phyloP scores from a whole-genome alignment of 495 filamentous ascomycete genomes.

The Penicillium soppii region DNA sequence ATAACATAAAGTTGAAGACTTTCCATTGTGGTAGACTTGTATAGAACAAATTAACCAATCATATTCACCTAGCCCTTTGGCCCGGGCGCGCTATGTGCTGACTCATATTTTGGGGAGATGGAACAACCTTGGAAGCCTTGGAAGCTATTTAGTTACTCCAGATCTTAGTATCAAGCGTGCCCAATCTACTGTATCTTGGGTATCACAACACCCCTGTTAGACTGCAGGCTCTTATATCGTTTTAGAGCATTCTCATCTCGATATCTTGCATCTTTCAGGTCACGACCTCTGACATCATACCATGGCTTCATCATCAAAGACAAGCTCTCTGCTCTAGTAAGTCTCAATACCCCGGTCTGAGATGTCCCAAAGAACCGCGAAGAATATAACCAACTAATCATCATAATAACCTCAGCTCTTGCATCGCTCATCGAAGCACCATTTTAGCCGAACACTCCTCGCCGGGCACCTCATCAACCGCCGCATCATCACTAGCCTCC shows the following conservation, averaged over 20 bases:
- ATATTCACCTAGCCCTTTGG: no score
- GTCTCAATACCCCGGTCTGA: conserved; percentile 20
- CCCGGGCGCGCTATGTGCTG: no score
- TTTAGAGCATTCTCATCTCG: neutral
- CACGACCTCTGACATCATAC: conserved; percentile 6
- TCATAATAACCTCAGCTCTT: conserved; percentile 66
- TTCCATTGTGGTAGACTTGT: no score
- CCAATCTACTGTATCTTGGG: no score
- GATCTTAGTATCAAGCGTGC: no score
- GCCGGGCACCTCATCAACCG: conserved; percentile 64
- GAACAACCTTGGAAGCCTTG: no score
- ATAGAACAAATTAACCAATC: no score
- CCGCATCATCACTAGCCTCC: conserved; percentile 81
- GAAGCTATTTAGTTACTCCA: no score
- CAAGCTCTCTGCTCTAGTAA: conserved; percentile 79
- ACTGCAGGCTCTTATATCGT: no score
- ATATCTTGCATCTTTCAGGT: neutral
- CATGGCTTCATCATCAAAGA: conserved; percentile 78
- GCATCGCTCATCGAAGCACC: conserved; percentile 85
- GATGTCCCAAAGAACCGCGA: neutral
- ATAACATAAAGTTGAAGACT: no score
- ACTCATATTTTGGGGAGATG: no score
- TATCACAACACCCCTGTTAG: no score
- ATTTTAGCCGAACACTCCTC: conserved; percentile 91
- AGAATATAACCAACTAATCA: neutral